Base-by-base conservation (phyloP, 345 rosid species). In the Eucalyptus cloeziana region DNA sequence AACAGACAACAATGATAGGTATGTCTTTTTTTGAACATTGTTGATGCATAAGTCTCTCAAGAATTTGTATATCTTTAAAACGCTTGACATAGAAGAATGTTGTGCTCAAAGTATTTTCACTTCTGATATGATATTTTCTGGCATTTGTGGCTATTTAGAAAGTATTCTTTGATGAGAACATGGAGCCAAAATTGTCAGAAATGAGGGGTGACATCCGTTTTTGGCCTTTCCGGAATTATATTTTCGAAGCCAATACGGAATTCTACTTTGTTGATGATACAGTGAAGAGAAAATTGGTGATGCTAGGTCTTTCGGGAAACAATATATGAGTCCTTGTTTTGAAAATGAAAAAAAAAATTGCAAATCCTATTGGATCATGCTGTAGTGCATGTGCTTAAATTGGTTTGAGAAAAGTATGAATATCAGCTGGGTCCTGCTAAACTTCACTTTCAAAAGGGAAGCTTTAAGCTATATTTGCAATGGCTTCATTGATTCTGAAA, bases 1-100 rank as follows among this genome's bases (percentile, higher is more conserved):
- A 94, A 97, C 99, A 49, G 97, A 98, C 94, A 97, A 95, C 86
- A 97, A 94, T 62, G 99, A 98, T 90, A 94, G 98, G 99, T 98
- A 88, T 91, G 85, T 13, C 27, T 87, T 83, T 15, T 76, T 49
- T 86, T 60, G 47, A 76, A 0, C 19, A 76, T 76, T 76, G 45
- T 76, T 76, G 25, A 37, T 76, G 83, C 47, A 37, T 37, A 0
- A 37, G 83, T 37, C 14, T 69, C 44, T 76, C 83, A 37, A 19
- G 25, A 37, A 71, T 71, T 37, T 76, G 47, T 76, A 37, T 76
- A 43, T 37, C 27, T 17, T 76, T 37, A 19, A 37, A 0, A 76
- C 2, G 3, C 83, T 37, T 21, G 45, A 37, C 25, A 37, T 76
- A 21, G 14, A 76, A 17, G 22, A 76, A 19, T 10, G 13, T 21